Percentiles rank a stretch among this genome's conserved stretches.
Evolutionary conservation across 768 basidiomycete genomes (phyloP).

Genomic region (Neoboletus subvelutipes): DNA sequence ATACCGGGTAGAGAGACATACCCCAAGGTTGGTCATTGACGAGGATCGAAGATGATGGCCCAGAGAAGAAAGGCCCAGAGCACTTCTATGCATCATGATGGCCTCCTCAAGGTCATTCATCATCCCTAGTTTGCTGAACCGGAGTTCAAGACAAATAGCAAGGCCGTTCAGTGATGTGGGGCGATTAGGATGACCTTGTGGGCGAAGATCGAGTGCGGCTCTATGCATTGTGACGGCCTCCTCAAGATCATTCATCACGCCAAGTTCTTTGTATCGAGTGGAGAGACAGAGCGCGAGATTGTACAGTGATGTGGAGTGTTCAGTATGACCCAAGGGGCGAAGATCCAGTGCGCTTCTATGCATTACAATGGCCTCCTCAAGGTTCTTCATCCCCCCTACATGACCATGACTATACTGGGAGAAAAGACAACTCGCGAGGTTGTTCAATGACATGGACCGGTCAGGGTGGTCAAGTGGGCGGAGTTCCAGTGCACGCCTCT

Average conservation of each 20-base stretch:
- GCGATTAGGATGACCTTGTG: conserved; percentile 15
- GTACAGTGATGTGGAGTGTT: neutral
- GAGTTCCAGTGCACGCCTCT: conserved; percentile 6
- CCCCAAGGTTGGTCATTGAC: neutral
- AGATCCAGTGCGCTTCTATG: neutral
- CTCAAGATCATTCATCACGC: conserved; percentile 13
- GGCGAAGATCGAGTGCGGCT: conserved; percentile 8
- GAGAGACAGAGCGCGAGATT: conserved; percentile 1
- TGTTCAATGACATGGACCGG: conserved; percentile 10
- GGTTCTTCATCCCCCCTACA: neutral
- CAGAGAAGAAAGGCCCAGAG: neutral
- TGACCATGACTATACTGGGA: neutral
- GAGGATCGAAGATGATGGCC: conserved; percentile 1
- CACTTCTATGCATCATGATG: neutral
- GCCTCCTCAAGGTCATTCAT: neutral
- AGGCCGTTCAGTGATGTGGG: conserved; percentile 14
- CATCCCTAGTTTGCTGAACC: neutral
- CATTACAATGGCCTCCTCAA: neutral
- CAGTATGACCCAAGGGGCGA: neutral
- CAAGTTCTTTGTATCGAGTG: neutral
- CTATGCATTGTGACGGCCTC: conserved; percentile 14
- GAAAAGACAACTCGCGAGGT: conserved; percentile 17
- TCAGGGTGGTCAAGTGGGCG: conserved; percentile 5
- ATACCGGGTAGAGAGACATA: neutral
- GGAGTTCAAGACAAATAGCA: conserved; percentile 8